Evolutionary conservation across 257 asterid genomes (phyloP).

Genomic region (Solanum chilense): DNA sequence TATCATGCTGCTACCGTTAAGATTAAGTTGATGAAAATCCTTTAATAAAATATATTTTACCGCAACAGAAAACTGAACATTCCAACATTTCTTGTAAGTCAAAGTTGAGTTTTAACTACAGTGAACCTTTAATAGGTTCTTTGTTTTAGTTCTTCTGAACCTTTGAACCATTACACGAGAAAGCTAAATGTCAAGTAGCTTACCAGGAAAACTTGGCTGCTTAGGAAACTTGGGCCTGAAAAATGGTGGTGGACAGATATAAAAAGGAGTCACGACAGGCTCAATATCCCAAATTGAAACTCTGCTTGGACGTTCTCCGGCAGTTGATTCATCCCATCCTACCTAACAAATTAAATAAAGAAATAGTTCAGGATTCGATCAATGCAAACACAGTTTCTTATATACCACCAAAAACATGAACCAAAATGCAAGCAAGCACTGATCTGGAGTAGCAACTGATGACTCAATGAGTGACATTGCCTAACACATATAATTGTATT

Average conservation of each 20-base stretch:
- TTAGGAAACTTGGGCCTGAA: conserved; percentile 78
- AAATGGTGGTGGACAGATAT: conserved; percentile 92
- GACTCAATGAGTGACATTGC: neutral
- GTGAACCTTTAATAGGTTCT: neutral
- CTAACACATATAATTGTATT: neutral
- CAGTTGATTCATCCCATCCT: conserved; percentile 99
- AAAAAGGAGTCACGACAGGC: conserved; percentile 89
- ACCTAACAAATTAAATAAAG: conserved; percentile 31
- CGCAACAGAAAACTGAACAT: neutral
- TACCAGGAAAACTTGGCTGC: conserved; percentile 74
- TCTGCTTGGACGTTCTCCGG: conserved; percentile 90
- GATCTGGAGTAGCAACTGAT: neutral
- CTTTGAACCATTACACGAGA: neutral
- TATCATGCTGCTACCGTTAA: neutral
- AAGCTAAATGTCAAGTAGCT: neutral
- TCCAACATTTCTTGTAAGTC: neutral
- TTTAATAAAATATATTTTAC: neutral
- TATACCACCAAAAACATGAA: neutral
- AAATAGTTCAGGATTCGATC: neutral
- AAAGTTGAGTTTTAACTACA: neutral
- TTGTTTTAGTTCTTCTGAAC: neutral
- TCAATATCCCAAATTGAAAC: conserved; percentile 94
- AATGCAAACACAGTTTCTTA: neutral
- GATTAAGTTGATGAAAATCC: neutral
- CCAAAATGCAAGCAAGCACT: neutral